Evolutionary conservation across 108 stramenopile genomes (phyloP).

Genomic region (Skeletonema marinoi): DNA sequence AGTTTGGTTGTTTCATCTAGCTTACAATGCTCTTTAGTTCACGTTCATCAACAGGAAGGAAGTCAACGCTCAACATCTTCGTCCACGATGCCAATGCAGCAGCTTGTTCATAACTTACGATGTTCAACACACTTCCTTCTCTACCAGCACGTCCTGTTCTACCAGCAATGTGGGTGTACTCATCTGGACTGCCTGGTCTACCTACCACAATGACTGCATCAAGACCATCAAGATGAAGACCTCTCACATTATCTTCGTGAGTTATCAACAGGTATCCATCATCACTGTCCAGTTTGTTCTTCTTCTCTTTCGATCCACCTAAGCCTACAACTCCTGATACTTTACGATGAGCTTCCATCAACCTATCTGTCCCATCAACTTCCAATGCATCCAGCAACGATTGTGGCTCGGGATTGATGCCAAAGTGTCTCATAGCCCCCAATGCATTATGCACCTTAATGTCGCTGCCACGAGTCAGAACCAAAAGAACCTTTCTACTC

Average conservation of each 20-base stretch:
- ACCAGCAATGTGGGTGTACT: constrained; percentile 96
- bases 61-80: constrained; percentile 70
- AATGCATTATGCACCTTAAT: constrained; percentile 75
- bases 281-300: constrained; percentile 9
- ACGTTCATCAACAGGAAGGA: constrained; percentile 51
- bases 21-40: constrained; percentile 30
- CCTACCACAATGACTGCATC: constrained; percentile 87
- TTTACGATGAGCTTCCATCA: constrained; percentile 76
- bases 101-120: constrained; percentile 73
- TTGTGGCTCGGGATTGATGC: constrained; percentile 72
- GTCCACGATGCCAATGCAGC: constrained; percentile 73
- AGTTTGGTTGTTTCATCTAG: neutral
- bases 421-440: constrained; percentile 86
- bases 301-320: constrained; percentile 53
- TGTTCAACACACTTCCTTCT: constrained; percentile 73
- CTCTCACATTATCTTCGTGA: constrained; percentile 91
- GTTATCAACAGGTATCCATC: constrained; percentile 80
- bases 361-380: constrained; percentile 71
- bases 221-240: constrained; percentile 88
- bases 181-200: constrained; percentile 85
- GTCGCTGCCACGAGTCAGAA: constrained; percentile 75
- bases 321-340: constrained; percentile 83
- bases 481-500: constrained; percentile 60
- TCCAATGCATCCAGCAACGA: constrained; percentile 78
- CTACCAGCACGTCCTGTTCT: constrained; percentile 89